phyloP scores from a whole-genome alignment of 352 stramenopile genomes.

The Phytophthora fragariaefolia region DNA sequence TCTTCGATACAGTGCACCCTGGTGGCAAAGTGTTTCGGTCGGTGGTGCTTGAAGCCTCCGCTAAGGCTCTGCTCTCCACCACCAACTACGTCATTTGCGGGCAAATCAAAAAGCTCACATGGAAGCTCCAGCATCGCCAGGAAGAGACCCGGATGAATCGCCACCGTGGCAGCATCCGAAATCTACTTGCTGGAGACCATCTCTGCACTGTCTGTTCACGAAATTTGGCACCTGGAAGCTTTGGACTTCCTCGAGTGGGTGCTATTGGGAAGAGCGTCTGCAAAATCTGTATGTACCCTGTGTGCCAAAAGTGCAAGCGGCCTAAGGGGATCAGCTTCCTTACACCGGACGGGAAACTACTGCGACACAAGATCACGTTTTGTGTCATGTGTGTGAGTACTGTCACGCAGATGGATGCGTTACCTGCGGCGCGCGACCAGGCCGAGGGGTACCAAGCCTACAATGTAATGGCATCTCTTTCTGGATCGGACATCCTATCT shows the following conservation, averaged over 20 bases:
- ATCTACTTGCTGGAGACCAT: background rate
- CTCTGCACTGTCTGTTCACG: slow-evolving; percentile 35
- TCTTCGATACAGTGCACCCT: slow-evolving; percentile 31
- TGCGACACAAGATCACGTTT: slow-evolving; percentile 45
- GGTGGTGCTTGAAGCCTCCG: slow-evolving; percentile 28
- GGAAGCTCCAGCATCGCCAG: slow-evolving; percentile 40
- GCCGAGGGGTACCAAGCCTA: slow-evolving; percentile 42
- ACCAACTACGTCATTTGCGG: slow-evolving; percentile 50
- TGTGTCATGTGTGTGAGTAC: slow-evolving; percentile 48
- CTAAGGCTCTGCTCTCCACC: slow-evolving; percentile 37
- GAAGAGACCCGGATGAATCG: slow-evolving; percentile 20
- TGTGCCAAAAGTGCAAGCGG: slow-evolving; percentile 43
- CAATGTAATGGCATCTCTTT: slow-evolving; percentile 44
- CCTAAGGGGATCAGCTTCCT: slow-evolving; percentile 43
- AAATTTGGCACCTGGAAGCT: slow-evolving; percentile 22
- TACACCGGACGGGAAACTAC: slow-evolving; percentile 31
- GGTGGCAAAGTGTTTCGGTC: slow-evolving; percentile 39
- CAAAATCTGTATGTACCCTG: slow-evolving; percentile 40
- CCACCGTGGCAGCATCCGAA: slow-evolving; percentile 23
- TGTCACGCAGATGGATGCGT: slow-evolving; percentile 42
- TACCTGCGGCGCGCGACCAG: slow-evolving; percentile 33
- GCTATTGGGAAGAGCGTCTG: slow-evolving; percentile 36
- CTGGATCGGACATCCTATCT: slow-evolving; percentile 37
- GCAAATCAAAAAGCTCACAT: slow-evolving; percentile 47
- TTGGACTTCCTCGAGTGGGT: slow-evolving; percentile 24